A percentile compares a stretch with the other conserved stretches of the same genome.
Evolutionary conservation across 495 filamentous ascomycete genomes (phyloP).

Genomic region (Neurospora pannonica): DNA sequence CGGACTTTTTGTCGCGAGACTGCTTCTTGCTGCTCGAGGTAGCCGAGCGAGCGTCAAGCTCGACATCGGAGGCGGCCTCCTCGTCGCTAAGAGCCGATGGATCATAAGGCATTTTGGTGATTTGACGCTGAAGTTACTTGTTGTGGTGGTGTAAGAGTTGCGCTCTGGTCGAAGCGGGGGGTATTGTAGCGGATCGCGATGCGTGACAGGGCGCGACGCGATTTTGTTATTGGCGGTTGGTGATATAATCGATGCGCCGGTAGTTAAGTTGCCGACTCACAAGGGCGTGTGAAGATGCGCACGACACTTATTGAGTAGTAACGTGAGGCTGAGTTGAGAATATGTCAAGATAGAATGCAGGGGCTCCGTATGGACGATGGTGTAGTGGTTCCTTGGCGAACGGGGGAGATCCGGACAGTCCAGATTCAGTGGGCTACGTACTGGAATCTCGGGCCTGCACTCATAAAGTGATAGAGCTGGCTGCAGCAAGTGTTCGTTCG

Average conservation of each 20-base stretch:
- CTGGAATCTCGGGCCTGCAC: not conserved
- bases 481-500: not conserved
- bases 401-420: not conserved
- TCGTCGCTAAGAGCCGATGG: conserved; percentile 31
- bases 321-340: not conserved
- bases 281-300: not conserved
- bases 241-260: not conserved
- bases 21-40: conserved; percentile 9
- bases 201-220: not conserved
- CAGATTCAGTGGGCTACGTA: not conserved
- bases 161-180: not conserved
- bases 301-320: not conserved
- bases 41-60: conserved; percentile 4
- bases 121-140: too few relatives aligned
- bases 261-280: not conserved
- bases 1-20: conserved; percentile 14
- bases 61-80: conserved; percentile 25
- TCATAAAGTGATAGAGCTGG: not conserved
- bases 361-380: too few relatives aligned
- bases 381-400: not conserved
- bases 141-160: too few relatives aligned
- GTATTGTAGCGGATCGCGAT: not conserved
- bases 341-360: not conserved
- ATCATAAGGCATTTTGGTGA: not conserved
- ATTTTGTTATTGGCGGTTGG: not conserved